Base-by-base conservation (phyloP, 1,139 yeast species). In the Maudiozyma humilis region DNA sequence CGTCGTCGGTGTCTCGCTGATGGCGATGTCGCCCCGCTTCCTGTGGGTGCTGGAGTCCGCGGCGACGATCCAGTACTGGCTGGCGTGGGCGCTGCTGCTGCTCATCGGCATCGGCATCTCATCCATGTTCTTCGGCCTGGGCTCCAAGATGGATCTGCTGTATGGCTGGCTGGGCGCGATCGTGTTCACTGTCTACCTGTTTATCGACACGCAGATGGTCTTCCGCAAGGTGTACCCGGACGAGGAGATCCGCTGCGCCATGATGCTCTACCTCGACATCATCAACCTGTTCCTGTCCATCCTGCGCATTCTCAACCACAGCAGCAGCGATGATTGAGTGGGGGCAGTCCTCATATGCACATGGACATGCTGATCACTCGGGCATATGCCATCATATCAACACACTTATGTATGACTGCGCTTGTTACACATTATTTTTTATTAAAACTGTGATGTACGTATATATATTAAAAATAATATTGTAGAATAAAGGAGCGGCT, bases 201-300 rank as follows among this genome's bases (percentile, higher is more conserved):
- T 87, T 45, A 77, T 86, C 43, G 96, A 87, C 62, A 87, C 95
- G 23, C 95, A 87, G 65, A 65, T 78, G 51, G 76, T 91, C 43
- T 74, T 87, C 77, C 82, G 85, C 57, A 82, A 80, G 47, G 82
- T 76, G 55, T 84, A 83, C 58, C 82, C 93, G 48, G 96, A 85
- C 52, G 96, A 88, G 55, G 95, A 86, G 55, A 74, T 89, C 16
- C 78, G 83, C 25, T 87, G 94, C 42, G 78, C 93, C 15, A 78
- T 87, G 59, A 69, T 76, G 51, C 72, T 87, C 48, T 87, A 87
- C 63, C 72, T 87, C 70, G 96, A 87, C 60, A 73, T 87, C 40
- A 70, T 87, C 64, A 87, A 87, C 65, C 72, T 87, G 66, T 87
- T 87, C 68, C 64, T 87, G 53, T 79, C 78, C 63, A 80, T 87